Evolutionary conservation across 2,329 filamentous ascomycete species (phyloP), one percentile per base, ranked within the genome.

Genomic region (Sporothrix variecibatus): DNA sequence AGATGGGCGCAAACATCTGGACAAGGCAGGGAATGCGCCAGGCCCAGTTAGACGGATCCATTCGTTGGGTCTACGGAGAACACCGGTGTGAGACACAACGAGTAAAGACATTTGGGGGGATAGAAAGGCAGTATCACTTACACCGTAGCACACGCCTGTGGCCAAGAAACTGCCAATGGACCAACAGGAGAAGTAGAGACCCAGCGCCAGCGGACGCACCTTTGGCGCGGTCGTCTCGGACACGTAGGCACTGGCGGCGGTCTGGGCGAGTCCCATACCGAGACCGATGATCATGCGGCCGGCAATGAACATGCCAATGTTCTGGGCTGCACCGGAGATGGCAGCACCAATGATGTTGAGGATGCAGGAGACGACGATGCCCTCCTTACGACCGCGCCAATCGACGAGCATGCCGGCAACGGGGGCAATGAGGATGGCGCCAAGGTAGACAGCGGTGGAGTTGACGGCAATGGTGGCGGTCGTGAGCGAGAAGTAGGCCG

Each of bases 401-500:
- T 80, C 78, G 23, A 76, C 75, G 2, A 80, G 26, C 34, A 73
- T 75, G 28, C 78, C 79, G 31, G 76, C 74, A 38, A 79, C 31
- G 26, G 77, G 73, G 9, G 75, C 73, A 17, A 76, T 73, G 7
- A 78, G 69, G 43, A 77, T 77, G n/a, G 76, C 77, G 20, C 80
- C 79, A 1, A 81, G 75, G 34, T 78, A 80, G 8, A 76, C 75
- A 9, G 78, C 77, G 0, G 78, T 76, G 7, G 79, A 79, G 75
- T 82, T 82, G 46, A 82, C 73, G 7, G 79, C 79, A 23, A 76
- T 80, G 17, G 80, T 82, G 5, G 80, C 78, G 0, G 80, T 82
- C 9, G 75, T 79, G n/a, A 82, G 75, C 15, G 77, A 46, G 74
- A 82, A 82, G 73, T 82, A 82, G 15, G 77, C 75, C 2, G 70